Percentiles rank a stretch among this genome's conserved stretches.
Evolutionary conservation across 192 early-diverging fungal species (phyloP).

Genomic region (Dispira parvispora): DNA sequence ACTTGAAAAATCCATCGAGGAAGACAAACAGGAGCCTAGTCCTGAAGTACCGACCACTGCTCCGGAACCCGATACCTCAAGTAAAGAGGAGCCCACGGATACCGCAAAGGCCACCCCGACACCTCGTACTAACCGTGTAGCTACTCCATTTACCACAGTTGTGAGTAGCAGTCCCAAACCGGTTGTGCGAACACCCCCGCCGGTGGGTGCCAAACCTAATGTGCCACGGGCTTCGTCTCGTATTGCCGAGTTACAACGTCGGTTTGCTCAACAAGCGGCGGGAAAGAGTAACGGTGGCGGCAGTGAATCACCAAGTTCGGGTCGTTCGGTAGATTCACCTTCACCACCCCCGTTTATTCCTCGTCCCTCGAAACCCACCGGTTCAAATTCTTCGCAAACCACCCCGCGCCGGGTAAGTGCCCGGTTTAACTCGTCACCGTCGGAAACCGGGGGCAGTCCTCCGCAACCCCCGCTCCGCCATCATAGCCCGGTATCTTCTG

Average conservation of each 20-base stretch:
- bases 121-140: not conserved
- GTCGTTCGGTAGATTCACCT: not conserved
- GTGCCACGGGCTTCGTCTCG: slow-evolving; percentile 7
- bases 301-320: not conserved
- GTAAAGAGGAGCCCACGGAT: too few species aligned
- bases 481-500: not conserved
- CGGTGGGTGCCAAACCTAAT: slow-evolving; percentile 4
- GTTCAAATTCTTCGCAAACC: not conserved
- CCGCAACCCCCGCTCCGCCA: not conserved
- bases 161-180: not conserved
- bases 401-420: not conserved
- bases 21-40: not conserved
- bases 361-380: not conserved
- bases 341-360: slow-evolving; percentile 1
- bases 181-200: slow-evolving; percentile 4
- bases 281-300: not conserved
- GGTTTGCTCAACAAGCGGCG: slow-evolving; percentile 7
- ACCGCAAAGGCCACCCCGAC: too few species aligned
- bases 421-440: not conserved
- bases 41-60: not conserved
- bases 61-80: too few species aligned
- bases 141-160: not conserved
- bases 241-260: slow-evolving; percentile 8
- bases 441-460: not conserved
- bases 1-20: slow-evolving; percentile 2